Conservation (phyloP, 176 grass and related monocot genomes). For the Thalia dealbata region DNA sequence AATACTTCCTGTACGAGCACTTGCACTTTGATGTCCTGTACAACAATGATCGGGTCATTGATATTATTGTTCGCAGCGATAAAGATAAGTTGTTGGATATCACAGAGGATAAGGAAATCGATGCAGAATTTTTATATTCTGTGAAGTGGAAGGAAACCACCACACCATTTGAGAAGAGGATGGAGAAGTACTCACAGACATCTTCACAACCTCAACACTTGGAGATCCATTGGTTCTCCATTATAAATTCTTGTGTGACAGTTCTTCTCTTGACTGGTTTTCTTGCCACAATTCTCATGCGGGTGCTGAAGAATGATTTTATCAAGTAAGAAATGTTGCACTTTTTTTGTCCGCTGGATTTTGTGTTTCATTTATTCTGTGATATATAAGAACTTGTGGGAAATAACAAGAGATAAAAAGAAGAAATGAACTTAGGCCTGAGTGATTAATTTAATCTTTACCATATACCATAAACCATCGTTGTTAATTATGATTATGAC, state of each 20-base stretch:
- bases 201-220: conserved; percentile 72
- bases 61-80: conserved; percentile 67
- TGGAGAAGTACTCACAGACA: conserved; percentile 90
- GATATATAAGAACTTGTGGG: no score
- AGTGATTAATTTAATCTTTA: no score
- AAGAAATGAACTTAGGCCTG: no score
- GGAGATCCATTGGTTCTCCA: conserved; percentile 94
- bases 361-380: not conserved
- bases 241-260: conserved; percentile 87
- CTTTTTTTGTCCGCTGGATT: conserved; percentile 27
- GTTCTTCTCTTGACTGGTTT: conserved; percentile 71
- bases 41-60: conserved; percentile 71
- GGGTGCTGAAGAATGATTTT: no score
- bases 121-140: conserved; percentile 70
- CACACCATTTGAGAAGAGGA: conserved; percentile 66
- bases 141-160: conserved; percentile 83
- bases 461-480: no score
- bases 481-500: no score
- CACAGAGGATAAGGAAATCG: conserved; percentile 55
- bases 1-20: conserved; percentile 77
- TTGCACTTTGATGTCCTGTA: conserved; percentile 23
- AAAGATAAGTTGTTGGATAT: conserved; percentile 52
- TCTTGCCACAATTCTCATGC: no score
- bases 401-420: no score
- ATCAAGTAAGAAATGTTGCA: no score